A percentile compares a stretch with the other conserved stretches of the same genome.
These are phyloP conservation scores for Coemansia sp. DNA, from an alignment of 192 early-diverging fungal species.

Conservation along the genomic window DNA sequence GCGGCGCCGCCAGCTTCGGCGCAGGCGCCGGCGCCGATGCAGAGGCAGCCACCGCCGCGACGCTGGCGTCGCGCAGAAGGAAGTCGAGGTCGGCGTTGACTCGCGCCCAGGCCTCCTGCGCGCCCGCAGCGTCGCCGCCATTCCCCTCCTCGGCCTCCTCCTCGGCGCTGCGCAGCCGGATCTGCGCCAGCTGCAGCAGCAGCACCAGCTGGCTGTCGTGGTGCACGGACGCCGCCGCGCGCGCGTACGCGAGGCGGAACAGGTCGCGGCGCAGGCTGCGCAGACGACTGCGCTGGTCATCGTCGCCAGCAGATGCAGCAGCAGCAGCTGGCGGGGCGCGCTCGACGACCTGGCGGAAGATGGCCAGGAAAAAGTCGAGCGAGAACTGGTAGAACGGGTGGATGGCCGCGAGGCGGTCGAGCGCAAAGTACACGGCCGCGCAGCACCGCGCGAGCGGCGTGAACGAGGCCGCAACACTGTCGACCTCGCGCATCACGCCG, in stretches of 20 bases:
- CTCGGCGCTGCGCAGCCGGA: conserved; percentile 68
- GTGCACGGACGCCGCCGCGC: conserved; percentile 79
- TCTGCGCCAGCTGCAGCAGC: conserved; percentile 82
- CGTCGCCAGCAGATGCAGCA: no score
- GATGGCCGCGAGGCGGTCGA: conserved; percentile 88
- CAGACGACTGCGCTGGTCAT: no score
- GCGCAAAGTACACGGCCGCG: conserved; percentile 93
- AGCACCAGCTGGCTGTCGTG: conserved; percentile 93
- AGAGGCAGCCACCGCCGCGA: not conserved
- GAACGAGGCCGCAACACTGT: conserved; percentile 84
- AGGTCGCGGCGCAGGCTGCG: conserved; percentile 75
- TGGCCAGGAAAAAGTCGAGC: conserved; percentile 90
- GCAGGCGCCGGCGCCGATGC: not conserved
- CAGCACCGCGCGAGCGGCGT: conserved; percentile 89
- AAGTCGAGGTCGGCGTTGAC: conserved; percentile 47
- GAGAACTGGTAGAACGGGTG: conserved; percentile 99
- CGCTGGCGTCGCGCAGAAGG: conserved; percentile 31
- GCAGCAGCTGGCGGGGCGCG: conserved; percentile 71
- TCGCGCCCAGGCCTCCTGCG: conserved; percentile 45
- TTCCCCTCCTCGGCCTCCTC: not conserved
- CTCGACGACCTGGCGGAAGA: conserved; percentile 86
- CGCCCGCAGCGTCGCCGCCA: not conserved
- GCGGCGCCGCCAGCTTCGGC: conserved; percentile 15
- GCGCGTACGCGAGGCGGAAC: conserved; percentile 77
- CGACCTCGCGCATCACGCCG: conserved; percentile 91